Percentiles rank a stretch among this genome's conserved stretches.
phyloP scores from a whole-genome alignment of 768 basidiomycete genomes.

The Lactarius evosmus region DNA sequence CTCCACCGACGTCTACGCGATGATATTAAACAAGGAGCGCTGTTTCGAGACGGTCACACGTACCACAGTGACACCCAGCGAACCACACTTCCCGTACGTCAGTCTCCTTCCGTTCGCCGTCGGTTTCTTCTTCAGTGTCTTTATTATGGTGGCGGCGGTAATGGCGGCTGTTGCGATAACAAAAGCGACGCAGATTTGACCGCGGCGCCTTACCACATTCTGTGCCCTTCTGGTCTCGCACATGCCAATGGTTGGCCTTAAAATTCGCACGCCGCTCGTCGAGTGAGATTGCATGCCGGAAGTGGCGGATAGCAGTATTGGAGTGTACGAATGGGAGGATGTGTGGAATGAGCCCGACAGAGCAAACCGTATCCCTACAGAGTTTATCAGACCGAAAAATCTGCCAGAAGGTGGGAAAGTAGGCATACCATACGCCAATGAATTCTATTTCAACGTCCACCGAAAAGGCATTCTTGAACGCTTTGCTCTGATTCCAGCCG shows the following conservation, averaged over 20 bases:
- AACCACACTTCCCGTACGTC: constrained; percentile 82
- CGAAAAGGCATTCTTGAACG: constrained; percentile 73
- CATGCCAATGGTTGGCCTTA: constrained; percentile 34
- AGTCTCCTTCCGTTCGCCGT: constrained; percentile 41
- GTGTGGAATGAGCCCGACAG: constrained; percentile 65
- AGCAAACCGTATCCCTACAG: constrained; percentile 65
- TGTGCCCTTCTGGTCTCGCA: constrained; percentile 43
- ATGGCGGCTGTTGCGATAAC: constrained; percentile 8
- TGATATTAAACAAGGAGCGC: constrained; percentile 1
- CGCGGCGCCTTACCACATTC: constrained; percentile 50
- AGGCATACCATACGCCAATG: constrained; percentile 65
- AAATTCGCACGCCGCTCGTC: constrained; percentile 67
- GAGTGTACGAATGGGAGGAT: constrained; percentile 63
- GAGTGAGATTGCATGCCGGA: constrained; percentile 68
- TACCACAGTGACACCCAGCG: constrained; percentile 68
- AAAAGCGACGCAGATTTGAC: constrained; percentile 31
- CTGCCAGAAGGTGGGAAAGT: not conserved
- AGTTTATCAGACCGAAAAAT: constrained; percentile 10
- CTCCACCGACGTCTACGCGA: constrained; percentile 67
- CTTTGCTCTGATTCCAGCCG: constrained; percentile 61
- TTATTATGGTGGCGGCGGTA: constrained; percentile 29
- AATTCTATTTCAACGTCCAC: constrained; percentile 73
- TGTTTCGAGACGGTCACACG: constrained; percentile 23
- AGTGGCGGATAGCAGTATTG: constrained; percentile 57
- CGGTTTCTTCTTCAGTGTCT: constrained; percentile 34